Evolutionary conservation across 306 rosid genomes (phyloP), one percentile per base, ranked within the genome.

Genomic region (Mucuna pruriens): DNA sequence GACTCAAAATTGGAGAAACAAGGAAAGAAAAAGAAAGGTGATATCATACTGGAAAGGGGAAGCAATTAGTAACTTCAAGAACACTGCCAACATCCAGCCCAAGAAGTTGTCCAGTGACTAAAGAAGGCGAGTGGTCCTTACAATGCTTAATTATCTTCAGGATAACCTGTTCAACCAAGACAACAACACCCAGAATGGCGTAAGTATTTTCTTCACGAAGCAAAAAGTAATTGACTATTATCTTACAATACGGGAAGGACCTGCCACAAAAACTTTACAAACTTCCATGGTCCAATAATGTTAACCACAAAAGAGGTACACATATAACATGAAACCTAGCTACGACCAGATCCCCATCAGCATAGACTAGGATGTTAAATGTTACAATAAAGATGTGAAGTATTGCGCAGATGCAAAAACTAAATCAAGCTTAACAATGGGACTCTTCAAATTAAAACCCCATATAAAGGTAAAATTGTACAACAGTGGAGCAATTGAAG

Each of bases 11-110:
- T 16, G 19, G 42, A 33, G 44, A 74, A 77, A 80, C 29, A 23
- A 46, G 13, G 2, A 23, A 82, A 36, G 4, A 10, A 44, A 58
- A 46, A 38, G 22, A 39, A 62, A 38, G 9, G 68, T 10, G 42
- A 75, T 76, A 22, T 15, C 84, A 25, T 87, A 95, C 98, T 83
- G 99, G 99, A 78, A 95, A 95, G 45, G 99, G 99, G 84, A 95
- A 95, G 81, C 98, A 95, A 79, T 95, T 95, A 8, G 98, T 95
- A 73, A 95, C 97, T 95, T 95, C 99, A 64, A 95, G 99, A 88
- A 90, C 94, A 75, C 96, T 95, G 60, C 99, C 99, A 71, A 95
- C 99, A 88, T 95, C 99, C 73, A 95, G 80, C 45, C 99, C 99
- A 77, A 95, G 98, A 82, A 95, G 99, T 61, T 95, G 99, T 44